Conservation (phyloP, 1,139 yeast species). For the Meyerozyma athensensis region DNA sequence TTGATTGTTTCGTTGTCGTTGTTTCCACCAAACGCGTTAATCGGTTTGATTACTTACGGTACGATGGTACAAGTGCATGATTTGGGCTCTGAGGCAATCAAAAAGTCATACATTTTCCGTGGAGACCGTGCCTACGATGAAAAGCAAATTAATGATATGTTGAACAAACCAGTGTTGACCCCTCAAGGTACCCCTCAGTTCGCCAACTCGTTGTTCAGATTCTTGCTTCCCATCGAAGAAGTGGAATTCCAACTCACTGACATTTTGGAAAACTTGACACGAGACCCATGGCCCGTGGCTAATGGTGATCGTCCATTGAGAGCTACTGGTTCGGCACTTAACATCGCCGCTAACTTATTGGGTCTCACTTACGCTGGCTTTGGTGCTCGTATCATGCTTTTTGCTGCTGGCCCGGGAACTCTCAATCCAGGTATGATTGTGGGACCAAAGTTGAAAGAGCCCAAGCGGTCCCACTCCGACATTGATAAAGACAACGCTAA, state of each 20-base stretch:
- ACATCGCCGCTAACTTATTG: constrained; percentile 75
- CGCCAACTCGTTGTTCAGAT: constrained; percentile 58
- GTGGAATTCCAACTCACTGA: constrained; percentile 84
- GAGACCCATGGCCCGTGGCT: constrained; percentile 91
- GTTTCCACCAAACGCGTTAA: constrained; percentile 89
- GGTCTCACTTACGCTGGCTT: constrained; percentile 85
- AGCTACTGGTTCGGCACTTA: constrained; percentile 90
- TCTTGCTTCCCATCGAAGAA: constrained; percentile 79
- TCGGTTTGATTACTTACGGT: constrained; percentile 90
- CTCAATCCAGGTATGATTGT: constrained; percentile 94
- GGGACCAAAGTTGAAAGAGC: constrained; percentile 86
- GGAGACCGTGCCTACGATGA: constrained; percentile 86
- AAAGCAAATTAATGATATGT: constrained; percentile 71
- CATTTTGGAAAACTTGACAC: constrained; percentile 70
- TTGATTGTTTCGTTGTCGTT: constrained; percentile 74
- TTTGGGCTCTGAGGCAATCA: constrained; percentile 71
- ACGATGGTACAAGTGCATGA: constrained; percentile 95
- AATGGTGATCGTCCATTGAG: constrained; percentile 85
- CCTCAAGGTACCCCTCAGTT: constrained; percentile 21
- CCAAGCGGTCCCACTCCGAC: constrained; percentile 95
- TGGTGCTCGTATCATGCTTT: constrained; percentile 87
- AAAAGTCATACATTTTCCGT: constrained; percentile 82
- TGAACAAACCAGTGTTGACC: constrained; percentile 46
- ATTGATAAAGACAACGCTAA: constrained; percentile 74
- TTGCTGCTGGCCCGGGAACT: constrained; percentile 95